Conservation (phyloP, 2,329 filamentous ascomycete species). For the Metarhizium rileyi region DNA sequence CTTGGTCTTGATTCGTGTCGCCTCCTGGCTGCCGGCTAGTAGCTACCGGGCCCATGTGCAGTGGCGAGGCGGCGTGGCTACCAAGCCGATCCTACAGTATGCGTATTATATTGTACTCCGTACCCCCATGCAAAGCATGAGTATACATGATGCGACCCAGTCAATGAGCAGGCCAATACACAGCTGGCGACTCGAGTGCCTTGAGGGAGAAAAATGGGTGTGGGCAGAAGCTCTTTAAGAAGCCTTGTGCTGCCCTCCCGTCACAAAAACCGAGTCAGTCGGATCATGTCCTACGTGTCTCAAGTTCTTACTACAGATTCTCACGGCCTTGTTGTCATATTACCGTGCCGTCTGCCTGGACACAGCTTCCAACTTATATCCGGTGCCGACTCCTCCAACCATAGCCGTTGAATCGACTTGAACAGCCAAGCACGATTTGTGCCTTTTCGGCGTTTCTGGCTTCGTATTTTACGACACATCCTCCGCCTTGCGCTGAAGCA, state of each 20-base stretch:
- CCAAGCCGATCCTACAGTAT: background rate
- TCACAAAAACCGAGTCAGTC: conserved; percentile 1
- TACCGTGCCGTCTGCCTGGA: background rate
- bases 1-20: background rate
- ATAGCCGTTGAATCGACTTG: too few species aligned
- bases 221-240: background rate
- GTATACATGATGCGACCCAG: conserved; percentile 8
- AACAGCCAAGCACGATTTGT: too few species aligned
- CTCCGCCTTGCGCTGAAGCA: too few species aligned
- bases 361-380: background rate
- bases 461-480: too few species aligned
- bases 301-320: too few species aligned
- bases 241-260: background rate
- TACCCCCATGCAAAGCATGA: too few species aligned
- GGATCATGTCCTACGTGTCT: background rate
- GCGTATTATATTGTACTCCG: too few species aligned
- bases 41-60: too few species aligned
- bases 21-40: too few species aligned
- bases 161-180: conserved; percentile 2
- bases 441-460: too few species aligned
- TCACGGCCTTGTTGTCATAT: background rate
- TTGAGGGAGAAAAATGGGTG: background rate
- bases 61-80: background rate
- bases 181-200: background rate
- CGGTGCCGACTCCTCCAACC: too few species aligned